A percentile compares a stretch with the other conserved stretches of the same genome.
Conservation (phyloP, 169 alveolate genomes). For the Cryptosporidium meleagridis region DNA sequence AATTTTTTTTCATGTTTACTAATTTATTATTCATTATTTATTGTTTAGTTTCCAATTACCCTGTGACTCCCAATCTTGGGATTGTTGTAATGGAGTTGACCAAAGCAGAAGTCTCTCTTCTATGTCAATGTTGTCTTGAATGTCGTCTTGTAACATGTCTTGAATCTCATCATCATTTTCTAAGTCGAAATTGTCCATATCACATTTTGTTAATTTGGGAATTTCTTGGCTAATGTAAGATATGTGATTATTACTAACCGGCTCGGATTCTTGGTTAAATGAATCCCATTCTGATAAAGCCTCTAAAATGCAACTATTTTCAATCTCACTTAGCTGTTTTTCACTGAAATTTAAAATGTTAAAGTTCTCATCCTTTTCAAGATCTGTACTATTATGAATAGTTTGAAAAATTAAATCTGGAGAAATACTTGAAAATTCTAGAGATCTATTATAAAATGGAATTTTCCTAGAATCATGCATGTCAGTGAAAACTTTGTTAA, state of each 20-base stretch:
- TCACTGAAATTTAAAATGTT: not conserved
- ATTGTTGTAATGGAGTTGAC: conserved; percentile 22
- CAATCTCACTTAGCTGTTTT: not conserved
- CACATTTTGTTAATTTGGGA: not conserved
- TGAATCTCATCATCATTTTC: not conserved
- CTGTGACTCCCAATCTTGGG: not conserved
- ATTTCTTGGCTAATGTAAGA: not conserved
- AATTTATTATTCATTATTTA: too few species aligned
- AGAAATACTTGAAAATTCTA: not conserved
- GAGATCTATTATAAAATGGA: conserved; percentile 20
- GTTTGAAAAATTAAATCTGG: not conserved
- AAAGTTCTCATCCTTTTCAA: not conserved
- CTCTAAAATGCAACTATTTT: not conserved
- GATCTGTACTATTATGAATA: not conserved
- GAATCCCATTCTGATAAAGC: not conserved
- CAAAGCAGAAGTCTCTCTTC: conserved; percentile 54
- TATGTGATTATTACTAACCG: not conserved
- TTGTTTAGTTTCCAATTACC: not conserved
- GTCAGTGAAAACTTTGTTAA: not conserved
- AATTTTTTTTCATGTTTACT: not conserved
- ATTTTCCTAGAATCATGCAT: not conserved
- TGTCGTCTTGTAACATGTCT: not conserved
- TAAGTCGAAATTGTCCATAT: not conserved
- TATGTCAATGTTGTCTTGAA: conserved; percentile 22
- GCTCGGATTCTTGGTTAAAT: not conserved